These are phyloP conservation scores for Mycena belliarum DNA, from an alignment of 768 basidiomycete genomes.

Conservation along the genomic window DNA sequence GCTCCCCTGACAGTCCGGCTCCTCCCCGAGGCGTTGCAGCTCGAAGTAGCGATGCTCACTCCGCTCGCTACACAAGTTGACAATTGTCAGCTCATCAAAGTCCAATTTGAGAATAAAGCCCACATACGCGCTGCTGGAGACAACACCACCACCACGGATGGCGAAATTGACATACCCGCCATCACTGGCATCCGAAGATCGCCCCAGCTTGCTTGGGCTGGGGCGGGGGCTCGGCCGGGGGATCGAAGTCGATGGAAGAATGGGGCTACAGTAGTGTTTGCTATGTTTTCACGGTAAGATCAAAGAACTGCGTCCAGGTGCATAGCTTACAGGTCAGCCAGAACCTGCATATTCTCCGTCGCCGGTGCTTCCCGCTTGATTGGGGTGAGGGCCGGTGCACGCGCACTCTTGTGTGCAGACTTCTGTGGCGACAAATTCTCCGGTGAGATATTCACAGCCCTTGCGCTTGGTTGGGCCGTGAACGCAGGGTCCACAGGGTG, in stretches of 20 bases:
- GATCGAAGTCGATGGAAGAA: not conserved
- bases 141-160: not conserved
- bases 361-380: not conserved
- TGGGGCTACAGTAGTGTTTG: not conserved
- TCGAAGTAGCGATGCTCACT: not conserved
- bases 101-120: no score
- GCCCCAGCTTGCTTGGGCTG: not conserved
- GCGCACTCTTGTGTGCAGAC: not conserved
- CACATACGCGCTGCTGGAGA: constrained; percentile 3
- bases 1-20: no score
- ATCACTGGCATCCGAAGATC: not conserved
- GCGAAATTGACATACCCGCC: not conserved
- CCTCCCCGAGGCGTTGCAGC: not conserved
- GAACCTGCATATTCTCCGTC: not conserved
- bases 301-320: no score
- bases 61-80: not conserved
- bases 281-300: no score
- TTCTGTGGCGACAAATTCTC: not conserved
- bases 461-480: not conserved
- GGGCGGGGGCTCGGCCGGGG: no score
- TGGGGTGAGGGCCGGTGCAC: not conserved
- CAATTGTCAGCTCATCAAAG: not conserved
- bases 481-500: constrained; percentile 2
- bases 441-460: not conserved
- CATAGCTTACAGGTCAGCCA: not conserved